Evolutionary conservation across 129 eudicot genomes (phyloP).

Genomic region (Escallonia rubra): DNA sequence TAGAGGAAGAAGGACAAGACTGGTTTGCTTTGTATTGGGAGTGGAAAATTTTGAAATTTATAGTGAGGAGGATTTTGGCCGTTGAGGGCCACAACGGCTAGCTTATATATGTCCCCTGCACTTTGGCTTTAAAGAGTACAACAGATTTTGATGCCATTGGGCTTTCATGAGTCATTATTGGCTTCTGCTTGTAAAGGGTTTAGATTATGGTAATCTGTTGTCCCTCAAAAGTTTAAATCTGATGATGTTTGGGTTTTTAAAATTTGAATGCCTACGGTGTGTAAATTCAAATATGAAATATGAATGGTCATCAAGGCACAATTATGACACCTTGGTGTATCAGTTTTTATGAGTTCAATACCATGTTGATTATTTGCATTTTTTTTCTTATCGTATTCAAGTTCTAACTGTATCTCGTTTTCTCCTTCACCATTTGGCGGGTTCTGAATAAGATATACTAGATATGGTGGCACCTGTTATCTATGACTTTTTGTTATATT

Average conservation of each 20-base stretch:
- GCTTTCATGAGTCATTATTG: neutral
- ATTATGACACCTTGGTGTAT: no score
- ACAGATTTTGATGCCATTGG: neutral
- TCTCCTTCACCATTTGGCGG: no score
- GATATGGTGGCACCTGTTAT: no score
- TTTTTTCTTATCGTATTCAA: no score
- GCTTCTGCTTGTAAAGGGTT: neutral
- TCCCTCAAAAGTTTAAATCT: neutral
- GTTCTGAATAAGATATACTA: no score
- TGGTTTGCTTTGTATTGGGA: neutral
- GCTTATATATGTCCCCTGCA: constrained; percentile 4
- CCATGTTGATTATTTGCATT: no score
- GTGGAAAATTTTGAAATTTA: constrained; percentile 14
- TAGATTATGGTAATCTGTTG: neutral
- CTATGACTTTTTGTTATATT: no score
- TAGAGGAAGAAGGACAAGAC: neutral
- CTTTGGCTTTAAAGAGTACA: neutral
- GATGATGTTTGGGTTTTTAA: neutral
- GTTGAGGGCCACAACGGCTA: constrained; percentile 33
- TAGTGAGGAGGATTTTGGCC: constrained; percentile 24
- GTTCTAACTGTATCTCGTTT: no score
- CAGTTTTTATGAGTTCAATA: no score
- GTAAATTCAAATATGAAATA: no score
- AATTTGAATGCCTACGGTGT: constrained; percentile 1
- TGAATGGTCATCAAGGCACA: no score